These are phyloP conservation scores for Metroxylon sagu DNA, from an alignment of 176 grass and related monocot species.

Conservation along the genomic window DNA sequence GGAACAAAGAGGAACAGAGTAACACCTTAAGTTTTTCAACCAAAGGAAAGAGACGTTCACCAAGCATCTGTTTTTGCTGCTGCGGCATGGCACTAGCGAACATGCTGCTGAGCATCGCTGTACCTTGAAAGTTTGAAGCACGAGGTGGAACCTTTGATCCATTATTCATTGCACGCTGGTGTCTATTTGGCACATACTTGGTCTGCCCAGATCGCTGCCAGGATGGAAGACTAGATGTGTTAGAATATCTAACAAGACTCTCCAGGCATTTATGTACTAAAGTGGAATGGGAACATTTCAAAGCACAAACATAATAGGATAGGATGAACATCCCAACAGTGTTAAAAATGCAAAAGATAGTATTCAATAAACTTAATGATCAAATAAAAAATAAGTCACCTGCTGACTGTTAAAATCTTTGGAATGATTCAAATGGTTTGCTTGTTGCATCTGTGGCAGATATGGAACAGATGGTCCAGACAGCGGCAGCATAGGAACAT, in stretches of 20 bases:
- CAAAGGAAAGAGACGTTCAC: slow-evolving; percentile 48
- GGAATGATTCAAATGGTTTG: slow-evolving; percentile 13
- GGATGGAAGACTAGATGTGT: too few relatives aligned
- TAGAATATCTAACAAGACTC: too few relatives aligned
- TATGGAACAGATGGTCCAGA: slow-evolving; percentile 29
- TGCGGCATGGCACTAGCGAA: slow-evolving; percentile 25
- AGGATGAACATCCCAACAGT: too few relatives aligned
- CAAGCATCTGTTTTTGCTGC: slow-evolving; percentile 43
- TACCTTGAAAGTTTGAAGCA: slow-evolving; percentile 32
- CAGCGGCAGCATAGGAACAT: slow-evolving; percentile 32
- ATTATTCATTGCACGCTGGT: slow-evolving; percentile 25
- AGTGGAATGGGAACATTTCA: too few relatives aligned
- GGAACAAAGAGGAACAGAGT: not conserved
- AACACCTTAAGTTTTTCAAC: slow-evolving; percentile 50
- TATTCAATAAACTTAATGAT: too few relatives aligned
- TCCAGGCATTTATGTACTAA: too few relatives aligned
- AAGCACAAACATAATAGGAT: too few relatives aligned
- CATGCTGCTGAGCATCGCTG: slow-evolving; percentile 32
- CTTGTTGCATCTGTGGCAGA: slow-evolving; percentile 34
- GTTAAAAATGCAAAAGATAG: too few relatives aligned
- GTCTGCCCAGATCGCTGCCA: slow-evolving; percentile 32
- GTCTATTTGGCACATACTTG: slow-evolving; percentile 35
- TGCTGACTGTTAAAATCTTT: slow-evolving; percentile 40
- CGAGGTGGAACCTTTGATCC: slow-evolving; percentile 28
- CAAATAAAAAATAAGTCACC: slow-evolving; percentile 8